Evolutionary conservation across 768 basidiomycete species (phyloP).

Genomic region (Cystofilobasidium ferigula): DNA sequence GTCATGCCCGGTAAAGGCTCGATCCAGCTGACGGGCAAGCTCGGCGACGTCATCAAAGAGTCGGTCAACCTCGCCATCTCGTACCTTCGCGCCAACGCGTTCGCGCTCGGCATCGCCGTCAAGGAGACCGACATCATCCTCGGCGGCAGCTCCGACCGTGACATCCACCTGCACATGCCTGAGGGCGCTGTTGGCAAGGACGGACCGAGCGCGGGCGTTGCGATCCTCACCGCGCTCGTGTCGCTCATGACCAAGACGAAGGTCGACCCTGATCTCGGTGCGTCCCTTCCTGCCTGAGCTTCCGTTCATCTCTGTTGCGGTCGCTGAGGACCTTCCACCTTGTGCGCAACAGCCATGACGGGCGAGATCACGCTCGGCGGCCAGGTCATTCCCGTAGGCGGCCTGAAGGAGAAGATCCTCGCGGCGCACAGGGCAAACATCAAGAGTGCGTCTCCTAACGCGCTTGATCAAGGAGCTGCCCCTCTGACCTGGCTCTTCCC

Average conservation of each 20-base stretch:
- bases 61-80: slow-evolving; percentile 87
- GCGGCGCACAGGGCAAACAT: slow-evolving; percentile 95
- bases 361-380: slow-evolving; percentile 95
- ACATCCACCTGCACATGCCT: slow-evolving; percentile 95
- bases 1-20: slow-evolving; percentile 93
- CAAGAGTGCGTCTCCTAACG: slow-evolving; percentile 47
- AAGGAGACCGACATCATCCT: slow-evolving; percentile 63
- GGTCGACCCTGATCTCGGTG: slow-evolving; percentile 79
- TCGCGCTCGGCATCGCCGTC: slow-evolving; percentile 71
- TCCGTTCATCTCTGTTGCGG: not conserved
- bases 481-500: not conserved
- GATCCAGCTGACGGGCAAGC: slow-evolving; percentile 86
- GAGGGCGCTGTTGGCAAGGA: slow-evolving; percentile 63
- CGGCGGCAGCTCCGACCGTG: slow-evolving; percentile 46
- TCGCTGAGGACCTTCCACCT: not conserved
- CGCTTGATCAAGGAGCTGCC: no score
- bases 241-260: slow-evolving; percentile 76
- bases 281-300: slow-evolving; percentile 32
- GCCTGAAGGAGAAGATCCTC: slow-evolving; percentile 89
- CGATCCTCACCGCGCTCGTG: slow-evolving; percentile 81
- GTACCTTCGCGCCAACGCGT: slow-evolving; percentile 86
- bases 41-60: slow-evolving; percentile 95
- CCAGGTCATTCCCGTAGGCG: slow-evolving; percentile 90
- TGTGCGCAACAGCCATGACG: slow-evolving; percentile 69
- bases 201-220: slow-evolving; percentile 92